Base-by-base conservation (phyloP, 306 rosid genomes). In the Chamaecrista fasciculata region DNA sequence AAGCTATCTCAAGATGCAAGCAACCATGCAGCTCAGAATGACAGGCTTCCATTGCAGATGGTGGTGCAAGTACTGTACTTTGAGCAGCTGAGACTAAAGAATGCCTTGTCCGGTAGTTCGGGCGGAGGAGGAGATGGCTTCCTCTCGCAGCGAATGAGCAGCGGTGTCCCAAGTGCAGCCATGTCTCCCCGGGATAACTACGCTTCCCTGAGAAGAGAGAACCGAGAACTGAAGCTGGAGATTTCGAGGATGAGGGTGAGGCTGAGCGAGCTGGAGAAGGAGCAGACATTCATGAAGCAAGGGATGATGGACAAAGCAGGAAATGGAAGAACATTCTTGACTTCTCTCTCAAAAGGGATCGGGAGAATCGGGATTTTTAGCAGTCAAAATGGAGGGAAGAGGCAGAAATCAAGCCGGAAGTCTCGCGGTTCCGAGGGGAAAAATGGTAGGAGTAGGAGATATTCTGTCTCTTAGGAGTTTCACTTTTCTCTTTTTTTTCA, bases 1-100 rank as follows among this genome's bases (percentile, higher is more conserved):
- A 92, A 92, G 79, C 91, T 92, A 52, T 92, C 98, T 60, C 88
- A 89, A 83, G 98, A 92, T 72, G 98, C 96, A 53, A 80, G 92
- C 78, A 89, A 84, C 74, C 98, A 92, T 29, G 98, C 96, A 3
- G 96, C 96, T 1, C 92, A 81, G 69, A 92, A 89, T 48, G 95
- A 92, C 11, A 67, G 96, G 18, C 88, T 89, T 33, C 95, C 98
- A 1, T 76, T 89, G 59, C 87, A 87, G 61, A 86, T 83, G 95
- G 81, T 85, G 23, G 98, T 89, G 67, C 88, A 75, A 62, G 95
- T 92, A 18, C 85, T 92, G 53, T 89, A 89, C 57, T 83, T 80
- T 4, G 98, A 92, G 89, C 98, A 92, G 81, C 74, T 92, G n/a
- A 86, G 96, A 0, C 48, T 89, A 78, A 87, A 83, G 79, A 84